Evolutionary conservation across 2,329 filamentous ascomycete species (phyloP), one percentile per base, ranked within the genome.

Genomic region (Didymella glomerata): DNA sequence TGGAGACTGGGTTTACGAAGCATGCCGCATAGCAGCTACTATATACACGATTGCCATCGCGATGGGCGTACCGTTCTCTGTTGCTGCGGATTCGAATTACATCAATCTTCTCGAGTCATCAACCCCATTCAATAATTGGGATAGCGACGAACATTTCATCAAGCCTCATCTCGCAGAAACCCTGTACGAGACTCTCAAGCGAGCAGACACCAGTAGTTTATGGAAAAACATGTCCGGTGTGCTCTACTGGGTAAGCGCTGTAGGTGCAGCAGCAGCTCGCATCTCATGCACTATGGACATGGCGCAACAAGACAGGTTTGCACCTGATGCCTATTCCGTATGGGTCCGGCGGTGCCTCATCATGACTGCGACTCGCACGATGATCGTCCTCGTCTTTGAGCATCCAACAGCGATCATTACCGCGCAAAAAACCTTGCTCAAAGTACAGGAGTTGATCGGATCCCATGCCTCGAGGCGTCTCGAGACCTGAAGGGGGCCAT

Each of bases 161-260:
- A 62, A 62, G 9, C 55, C 45, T 2, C 61, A 62, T 4, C 66
- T 73, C 9, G 66, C 60, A 11, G 59, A 69, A n/a, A 38, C 59
- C 14, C 55, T 75, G 2, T 68, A 68, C 51, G 61, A 72, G 20
- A 66, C 57, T 14, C 41, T 76, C 8, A 48, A 66, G 36, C 65
- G 61, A 13, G 67, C 72, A 14, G 62, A 75, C 32, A 65, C 61
- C 4, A 59, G 52, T 8, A 65, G 70, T n/a, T 20, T 74, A 4
- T 76, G 76, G 75, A 61, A 64, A 44, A 60, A 70, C 45, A 72
- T 77, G 70, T 62, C 68, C 16, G 75, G 74, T 7, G 70, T 75
- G 5, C 65, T 76, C 18, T 76, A 76, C 58, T 77, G 73, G 74
- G 68, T 73, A 13, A 62, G 67, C 18, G 53, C 64, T 2, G 70